phyloP scores from a whole-genome alignment of 768 basidiomycete species.

The Tulasnella sp. region DNA sequence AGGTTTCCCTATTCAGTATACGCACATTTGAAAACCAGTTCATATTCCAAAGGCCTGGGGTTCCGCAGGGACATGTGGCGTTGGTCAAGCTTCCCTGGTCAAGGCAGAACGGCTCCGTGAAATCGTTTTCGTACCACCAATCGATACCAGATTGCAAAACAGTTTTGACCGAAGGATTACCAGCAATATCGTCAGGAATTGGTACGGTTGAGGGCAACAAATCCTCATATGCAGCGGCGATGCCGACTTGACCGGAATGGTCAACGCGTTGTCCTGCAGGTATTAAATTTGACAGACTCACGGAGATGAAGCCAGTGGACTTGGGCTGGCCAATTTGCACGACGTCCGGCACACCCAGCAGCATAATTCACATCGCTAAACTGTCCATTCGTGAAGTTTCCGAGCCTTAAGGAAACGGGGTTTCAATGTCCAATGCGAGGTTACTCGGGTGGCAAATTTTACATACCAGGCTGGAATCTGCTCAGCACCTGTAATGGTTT shows the following conservation, averaged over 20 bases:
- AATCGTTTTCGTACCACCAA: slow-evolving; percentile 16
- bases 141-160: slow-evolving; percentile 7
- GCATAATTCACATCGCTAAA: slow-evolving; percentile 42
- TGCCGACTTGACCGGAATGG: slow-evolving; percentile 1
- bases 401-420: slow-evolving; percentile 12
- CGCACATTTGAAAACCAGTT: slow-evolving; percentile 46
- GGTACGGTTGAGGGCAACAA: not conserved
- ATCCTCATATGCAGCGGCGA: slow-evolving; percentile 14
- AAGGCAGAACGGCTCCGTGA: slow-evolving; percentile 10
- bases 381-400: slow-evolving; percentile 18
- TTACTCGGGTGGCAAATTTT: not conserved
- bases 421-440: not conserved
- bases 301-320: slow-evolving; percentile 15
- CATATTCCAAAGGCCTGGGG: slow-evolving; percentile 29
- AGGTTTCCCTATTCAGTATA: slow-evolving; percentile 24
- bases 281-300: not conserved
- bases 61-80: slow-evolving; percentile 13
- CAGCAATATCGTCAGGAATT: slow-evolving; percentile 8
- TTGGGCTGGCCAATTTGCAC: slow-evolving; percentile 60
- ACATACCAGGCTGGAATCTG: not conserved
- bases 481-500: not conserved
- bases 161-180: slow-evolving; percentile 1
- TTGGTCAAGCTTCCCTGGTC: slow-evolving; percentile 10
- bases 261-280: not conserved
- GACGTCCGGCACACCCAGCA: slow-evolving; percentile 45